Percentiles rank a stretch among this genome's conserved stretches.
These are phyloP conservation scores for Leucaena leucocephala DNA, from an alignment of 306 rosid species.

Conservation along the genomic window DNA sequence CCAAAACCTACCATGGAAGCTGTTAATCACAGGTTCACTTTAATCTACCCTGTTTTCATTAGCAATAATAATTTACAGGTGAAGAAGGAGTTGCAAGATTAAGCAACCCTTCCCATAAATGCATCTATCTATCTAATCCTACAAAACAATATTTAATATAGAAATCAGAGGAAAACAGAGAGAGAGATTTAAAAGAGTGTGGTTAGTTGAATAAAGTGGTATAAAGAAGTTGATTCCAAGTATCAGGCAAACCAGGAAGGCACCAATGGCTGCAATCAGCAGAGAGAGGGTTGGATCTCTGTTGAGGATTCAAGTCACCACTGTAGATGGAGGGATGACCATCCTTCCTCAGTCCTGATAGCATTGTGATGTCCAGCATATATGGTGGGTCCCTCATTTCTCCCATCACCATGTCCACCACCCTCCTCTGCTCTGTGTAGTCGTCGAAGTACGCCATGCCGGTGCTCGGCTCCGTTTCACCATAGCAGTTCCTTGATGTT, in stretches of 20 bases:
- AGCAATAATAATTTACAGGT: constrained; percentile 37
- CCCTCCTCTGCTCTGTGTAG: constrained; percentile 68
- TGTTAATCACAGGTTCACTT: background rate
- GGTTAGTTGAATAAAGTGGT: constrained; percentile 55
- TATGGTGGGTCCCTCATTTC: constrained; percentile 57
- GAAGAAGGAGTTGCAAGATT: constrained; percentile 17
- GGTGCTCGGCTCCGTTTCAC: constrained; percentile 60
- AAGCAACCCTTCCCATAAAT: constrained; percentile 30
- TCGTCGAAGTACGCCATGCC: constrained; percentile 46
- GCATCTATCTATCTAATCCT: constrained; percentile 1
- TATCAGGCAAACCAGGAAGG: constrained; percentile 85
- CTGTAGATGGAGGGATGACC: constrained; percentile 84
- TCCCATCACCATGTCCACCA: constrained; percentile 61
- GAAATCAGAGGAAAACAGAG: background rate
- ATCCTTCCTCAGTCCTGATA: constrained; percentile 73
- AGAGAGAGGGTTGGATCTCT: constrained; percentile 62
- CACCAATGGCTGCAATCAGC: constrained; percentile 96
- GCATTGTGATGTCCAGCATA: constrained; percentile 70
- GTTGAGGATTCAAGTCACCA: constrained; percentile 71
- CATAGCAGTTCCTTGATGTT: constrained; percentile 70
- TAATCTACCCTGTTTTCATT: background rate
- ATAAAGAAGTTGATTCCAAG: constrained; percentile 78
- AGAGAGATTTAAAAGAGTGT: background rate
- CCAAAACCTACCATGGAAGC: background rate
- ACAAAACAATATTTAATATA: background rate